Evolutionary conservation across 2,329 filamentous ascomycete genomes (phyloP).

Genomic region (Fusarium veterinarium): DNA sequence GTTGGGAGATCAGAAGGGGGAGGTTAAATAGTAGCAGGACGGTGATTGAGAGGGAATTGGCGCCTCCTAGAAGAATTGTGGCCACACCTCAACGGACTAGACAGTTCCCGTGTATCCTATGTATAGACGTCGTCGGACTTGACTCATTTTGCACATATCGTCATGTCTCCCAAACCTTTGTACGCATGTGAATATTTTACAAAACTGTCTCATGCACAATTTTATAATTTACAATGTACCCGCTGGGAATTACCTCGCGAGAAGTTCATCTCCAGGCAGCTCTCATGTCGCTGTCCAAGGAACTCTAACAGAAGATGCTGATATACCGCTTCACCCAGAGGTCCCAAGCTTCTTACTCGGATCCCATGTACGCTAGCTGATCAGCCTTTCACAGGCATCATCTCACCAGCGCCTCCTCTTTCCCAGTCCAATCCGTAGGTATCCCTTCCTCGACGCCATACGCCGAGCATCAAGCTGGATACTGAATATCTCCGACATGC

Average conservation of each 20-base stretch:
- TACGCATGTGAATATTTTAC: constrained; percentile 31
- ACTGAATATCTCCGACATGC: constrained; percentile 37
- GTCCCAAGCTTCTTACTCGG: constrained; percentile 29
- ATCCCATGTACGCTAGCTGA: constrained; percentile 22
- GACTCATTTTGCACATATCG: constrained; percentile 44
- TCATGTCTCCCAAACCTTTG: neutral
- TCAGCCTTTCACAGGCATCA: constrained; percentile 32
- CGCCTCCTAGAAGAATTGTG: constrained; percentile 37
- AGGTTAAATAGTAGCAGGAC: constrained; percentile 33
- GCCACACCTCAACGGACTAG: constrained; percentile 43
- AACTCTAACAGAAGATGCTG: constrained; percentile 13
- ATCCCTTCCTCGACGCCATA: constrained; percentile 45
- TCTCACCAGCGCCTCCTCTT: constrained; percentile 21
- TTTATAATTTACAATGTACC: constrained; percentile 43
- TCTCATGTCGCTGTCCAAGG: constrained; percentile 23
- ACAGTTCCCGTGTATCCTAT: constrained; percentile 52
- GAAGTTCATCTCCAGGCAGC: constrained; percentile 21
- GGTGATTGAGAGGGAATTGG: constrained; percentile 40
- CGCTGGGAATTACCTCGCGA: constrained; percentile 18
- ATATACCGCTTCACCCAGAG: constrained; percentile 15
- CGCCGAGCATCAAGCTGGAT: constrained; percentile 43
- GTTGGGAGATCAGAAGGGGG: constrained; percentile 13
- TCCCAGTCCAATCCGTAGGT: constrained; percentile 26
- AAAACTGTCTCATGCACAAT: constrained; percentile 40
- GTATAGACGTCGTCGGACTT: constrained; percentile 50